Evolutionary conservation across 768 basidiomycete genomes (phyloP).

Genomic region (Mycena filopes): DNA sequence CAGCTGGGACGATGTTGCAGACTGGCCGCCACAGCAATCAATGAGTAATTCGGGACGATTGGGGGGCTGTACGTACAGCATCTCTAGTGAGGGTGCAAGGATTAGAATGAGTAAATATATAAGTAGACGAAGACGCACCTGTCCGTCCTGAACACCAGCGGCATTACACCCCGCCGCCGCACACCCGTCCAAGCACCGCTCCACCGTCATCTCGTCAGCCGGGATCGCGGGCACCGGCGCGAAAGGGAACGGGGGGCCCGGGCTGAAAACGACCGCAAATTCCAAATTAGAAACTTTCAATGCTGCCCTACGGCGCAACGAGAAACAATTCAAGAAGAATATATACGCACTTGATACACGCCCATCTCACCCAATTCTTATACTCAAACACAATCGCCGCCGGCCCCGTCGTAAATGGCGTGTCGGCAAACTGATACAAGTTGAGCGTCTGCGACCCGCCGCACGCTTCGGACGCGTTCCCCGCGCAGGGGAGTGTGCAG

Average conservation of each 20-base stretch:
- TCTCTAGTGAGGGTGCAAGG: slow-evolving; percentile 3
- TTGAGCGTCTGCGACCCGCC: slow-evolving; percentile 36
- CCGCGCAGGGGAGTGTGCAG: slow-evolving; percentile 33
- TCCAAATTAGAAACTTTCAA: background rate
- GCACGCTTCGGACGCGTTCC: slow-evolving; percentile 33
- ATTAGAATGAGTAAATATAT: background rate
- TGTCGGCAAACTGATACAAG: slow-evolving; percentile 34
- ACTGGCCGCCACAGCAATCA: background rate
- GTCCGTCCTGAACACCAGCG: slow-evolving; percentile 35
- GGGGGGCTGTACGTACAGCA: background rate
- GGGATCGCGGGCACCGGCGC: slow-evolving; percentile 23
- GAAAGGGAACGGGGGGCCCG: slow-evolving; percentile 25
- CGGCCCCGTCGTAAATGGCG: slow-evolving; percentile 34
- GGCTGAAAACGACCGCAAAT: background rate
- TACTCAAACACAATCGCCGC: slow-evolving; percentile 17
- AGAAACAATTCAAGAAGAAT: background rate
- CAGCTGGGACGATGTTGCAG: background rate
- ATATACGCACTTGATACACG: slow-evolving; percentile 31
- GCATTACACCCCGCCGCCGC: slow-evolving; percentile 27
- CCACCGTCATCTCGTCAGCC: slow-evolving; percentile 36
- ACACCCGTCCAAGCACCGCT: slow-evolving; percentile 35
- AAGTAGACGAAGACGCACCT: slow-evolving; percentile 19
- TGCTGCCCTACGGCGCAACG: background rate
- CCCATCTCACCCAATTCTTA: slow-evolving; percentile 27
- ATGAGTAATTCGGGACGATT: background rate